Evolutionary conservation across 495 filamentous ascomycete species (phyloP).

Genomic region (Geoglossum glabrum): DNA sequence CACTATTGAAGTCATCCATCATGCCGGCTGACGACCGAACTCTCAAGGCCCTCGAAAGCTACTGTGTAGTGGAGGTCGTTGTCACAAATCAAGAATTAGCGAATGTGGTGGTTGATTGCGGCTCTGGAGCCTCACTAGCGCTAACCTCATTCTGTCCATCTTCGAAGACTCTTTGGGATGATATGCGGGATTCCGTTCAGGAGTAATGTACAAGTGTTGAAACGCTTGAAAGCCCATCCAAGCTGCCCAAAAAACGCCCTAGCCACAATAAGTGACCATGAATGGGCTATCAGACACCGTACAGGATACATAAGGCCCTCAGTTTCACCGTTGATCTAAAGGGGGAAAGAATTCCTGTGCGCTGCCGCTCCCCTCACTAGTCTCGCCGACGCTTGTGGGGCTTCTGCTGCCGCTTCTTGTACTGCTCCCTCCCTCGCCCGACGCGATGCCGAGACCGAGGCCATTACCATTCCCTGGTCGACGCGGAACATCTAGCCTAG

Average conservation of each 20-base stretch:
- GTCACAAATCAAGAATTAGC: not conserved
- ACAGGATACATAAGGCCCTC: not conserved
- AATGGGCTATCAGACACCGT: not conserved
- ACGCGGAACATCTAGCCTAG: not conserved
- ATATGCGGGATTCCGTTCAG: not conserved
- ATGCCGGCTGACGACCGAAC: not conserved
- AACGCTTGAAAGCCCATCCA: not conserved
- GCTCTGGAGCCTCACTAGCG: not conserved
- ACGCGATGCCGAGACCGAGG: not conserved
- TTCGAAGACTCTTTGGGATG: not conserved
- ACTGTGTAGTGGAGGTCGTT: not conserved
- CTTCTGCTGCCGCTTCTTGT: not conserved
- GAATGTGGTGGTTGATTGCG: not conserved
- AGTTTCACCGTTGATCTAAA: not conserved
- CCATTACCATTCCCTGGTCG: not conserved
- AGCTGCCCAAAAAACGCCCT: not conserved
- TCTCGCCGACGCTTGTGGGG: not conserved
- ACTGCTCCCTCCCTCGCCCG: not conserved
- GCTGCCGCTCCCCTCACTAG: not conserved
- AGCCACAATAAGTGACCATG: not conserved
- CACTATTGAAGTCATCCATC: conserved; percentile 94
- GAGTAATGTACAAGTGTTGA: not conserved
- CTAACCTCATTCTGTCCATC: too few relatives aligned
- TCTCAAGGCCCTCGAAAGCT: not conserved
- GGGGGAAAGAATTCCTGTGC: not conserved